Percentiles rank a stretch among this genome's conserved stretches.
Conservation (phyloP, 257 asterid species). For the Primulina huaijiensis region DNA sequence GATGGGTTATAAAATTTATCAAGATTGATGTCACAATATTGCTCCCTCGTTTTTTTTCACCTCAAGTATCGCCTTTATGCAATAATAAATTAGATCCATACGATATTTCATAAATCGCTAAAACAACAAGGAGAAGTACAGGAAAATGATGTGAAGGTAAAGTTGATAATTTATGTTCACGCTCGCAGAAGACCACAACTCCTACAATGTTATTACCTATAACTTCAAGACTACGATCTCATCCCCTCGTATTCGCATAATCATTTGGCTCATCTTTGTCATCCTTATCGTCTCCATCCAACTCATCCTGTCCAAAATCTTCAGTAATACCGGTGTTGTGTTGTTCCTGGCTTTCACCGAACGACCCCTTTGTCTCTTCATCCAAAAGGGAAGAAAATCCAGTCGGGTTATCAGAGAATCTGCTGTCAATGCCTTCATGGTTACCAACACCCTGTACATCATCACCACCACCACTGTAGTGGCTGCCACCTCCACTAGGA, state of each 20-base stretch:
- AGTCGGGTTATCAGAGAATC: conserved; percentile 13
- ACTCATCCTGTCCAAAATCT: conserved; percentile 17
- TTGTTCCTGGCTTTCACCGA: conserved; percentile 20
- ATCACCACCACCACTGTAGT: conserved; percentile 31
- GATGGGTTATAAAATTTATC: too few species aligned
- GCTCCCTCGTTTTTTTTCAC: too few species aligned
- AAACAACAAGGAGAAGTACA: conserved; percentile 14
- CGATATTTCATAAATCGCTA: background rate
- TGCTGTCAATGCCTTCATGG: background rate
- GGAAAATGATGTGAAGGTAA: background rate
- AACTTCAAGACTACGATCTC: conserved; percentile 3
- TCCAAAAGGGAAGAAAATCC: conserved; percentile 10
- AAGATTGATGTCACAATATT: too few species aligned
- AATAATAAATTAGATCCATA: background rate
- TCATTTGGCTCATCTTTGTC: conserved; percentile 34
- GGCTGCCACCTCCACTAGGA: conserved; percentile 25
- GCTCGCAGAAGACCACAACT: conserved; percentile 10
- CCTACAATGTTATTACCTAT: conserved; percentile 2
- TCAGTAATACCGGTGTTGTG: conserved; percentile 17
- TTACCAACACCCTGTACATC: conserved; percentile 27
- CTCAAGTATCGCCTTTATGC: background rate
- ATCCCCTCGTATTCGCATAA: conserved; percentile 42
- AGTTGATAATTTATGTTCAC: conserved; percentile 26
- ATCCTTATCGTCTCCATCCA: conserved; percentile 13
- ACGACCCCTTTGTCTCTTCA: conserved; percentile 14